Evolutionary conservation across 176 grass and related monocot species (phyloP).

Genomic region (Tillandsia fasciculata): DNA sequence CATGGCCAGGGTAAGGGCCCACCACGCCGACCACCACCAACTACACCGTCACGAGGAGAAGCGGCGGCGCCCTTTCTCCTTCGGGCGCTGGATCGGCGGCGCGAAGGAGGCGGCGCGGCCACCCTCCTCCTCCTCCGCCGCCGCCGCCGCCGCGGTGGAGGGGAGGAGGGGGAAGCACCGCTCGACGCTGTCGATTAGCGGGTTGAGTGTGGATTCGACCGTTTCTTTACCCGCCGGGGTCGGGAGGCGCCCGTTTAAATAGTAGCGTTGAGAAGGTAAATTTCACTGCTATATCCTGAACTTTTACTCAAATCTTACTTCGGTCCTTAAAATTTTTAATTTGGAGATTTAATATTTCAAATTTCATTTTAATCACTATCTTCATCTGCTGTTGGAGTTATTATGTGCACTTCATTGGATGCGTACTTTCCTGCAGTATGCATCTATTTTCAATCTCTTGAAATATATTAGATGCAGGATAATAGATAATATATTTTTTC

Average conservation of each 20-base stretch:
- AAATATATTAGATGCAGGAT: no score
- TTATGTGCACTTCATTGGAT: no score
- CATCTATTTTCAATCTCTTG: no score
- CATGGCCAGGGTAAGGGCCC: constrained; percentile 44
- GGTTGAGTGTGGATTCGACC: constrained; percentile 72
- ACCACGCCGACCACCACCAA: constrained; percentile 4
- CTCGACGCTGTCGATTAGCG: constrained; percentile 43
- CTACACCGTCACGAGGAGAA: constrained; percentile 38
- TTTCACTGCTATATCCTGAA: no score
- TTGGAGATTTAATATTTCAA: no score
- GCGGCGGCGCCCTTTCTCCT: constrained; percentile 41
- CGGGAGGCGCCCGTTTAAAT: constrained; percentile 51
- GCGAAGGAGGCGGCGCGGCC: constrained; percentile 13
- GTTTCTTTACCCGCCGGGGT: constrained; percentile 62
- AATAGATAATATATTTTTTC: no score
- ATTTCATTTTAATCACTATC: no score
- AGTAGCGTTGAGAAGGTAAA: constrained; percentile 9
- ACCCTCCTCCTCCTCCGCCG: no score
- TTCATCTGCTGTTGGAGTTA: no score
- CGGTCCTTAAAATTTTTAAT: no score
- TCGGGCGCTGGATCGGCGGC: constrained; percentile 52
- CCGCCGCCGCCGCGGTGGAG: constrained; percentile 9
- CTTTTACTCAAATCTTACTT: no score
- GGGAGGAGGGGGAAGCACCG: constrained; percentile 49
- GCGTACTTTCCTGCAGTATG: no score